phyloP scores from a whole-genome alignment of 2,329 filamentous ascomycete genomes.

The Nothopassalora personata region DNA sequence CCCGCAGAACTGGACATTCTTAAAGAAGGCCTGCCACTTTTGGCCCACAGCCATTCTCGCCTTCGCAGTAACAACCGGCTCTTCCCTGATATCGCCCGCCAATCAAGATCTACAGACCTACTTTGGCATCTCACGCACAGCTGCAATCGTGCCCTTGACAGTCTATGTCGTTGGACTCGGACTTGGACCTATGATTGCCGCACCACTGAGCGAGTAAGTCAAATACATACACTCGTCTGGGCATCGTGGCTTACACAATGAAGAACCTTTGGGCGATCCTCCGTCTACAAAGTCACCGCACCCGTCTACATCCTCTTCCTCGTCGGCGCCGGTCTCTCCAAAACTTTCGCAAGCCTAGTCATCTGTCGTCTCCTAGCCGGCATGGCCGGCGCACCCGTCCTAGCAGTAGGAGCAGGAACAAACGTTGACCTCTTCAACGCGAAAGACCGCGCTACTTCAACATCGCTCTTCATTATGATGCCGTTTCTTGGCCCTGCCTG shows the following conservation, averaged over 20 bases:
- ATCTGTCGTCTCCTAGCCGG: conserved; percentile 46
- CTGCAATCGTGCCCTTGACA: conserved; percentile 52
- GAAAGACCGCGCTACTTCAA: conserved; percentile 31
- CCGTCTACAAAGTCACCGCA: conserved; percentile 33
- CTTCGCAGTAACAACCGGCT: conserved; percentile 26
- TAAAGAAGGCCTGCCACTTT: conserved; percentile 16
- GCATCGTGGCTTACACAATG: conserved; percentile 13
- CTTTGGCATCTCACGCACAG: conserved; percentile 52
- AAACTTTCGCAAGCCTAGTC: conserved; percentile 21
- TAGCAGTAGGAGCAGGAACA: conserved; percentile 41
- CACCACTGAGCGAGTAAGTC: conserved; percentile 47
- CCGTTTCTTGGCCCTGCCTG: conserved; percentile 38
- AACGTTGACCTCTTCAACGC: conserved; percentile 37
- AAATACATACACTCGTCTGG: conserved; percentile 36
- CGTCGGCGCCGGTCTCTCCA: conserved; percentile 27
- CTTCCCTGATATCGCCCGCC: conserved; percentile 23
- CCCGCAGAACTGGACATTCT: conserved; percentile 17
- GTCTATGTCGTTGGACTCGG: conserved; percentile 60
- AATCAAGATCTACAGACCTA: conserved; percentile 26
- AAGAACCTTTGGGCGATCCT: conserved; percentile 30
- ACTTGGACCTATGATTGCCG: conserved; percentile 56
- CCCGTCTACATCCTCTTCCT: conserved; percentile 35
- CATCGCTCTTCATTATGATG: conserved; percentile 36
- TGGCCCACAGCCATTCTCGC: conserved; percentile 15
- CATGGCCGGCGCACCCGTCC: conserved; percentile 27